Evolutionary conservation across 345 rosid genomes (phyloP).

Genomic region (Brassica incana): DNA sequence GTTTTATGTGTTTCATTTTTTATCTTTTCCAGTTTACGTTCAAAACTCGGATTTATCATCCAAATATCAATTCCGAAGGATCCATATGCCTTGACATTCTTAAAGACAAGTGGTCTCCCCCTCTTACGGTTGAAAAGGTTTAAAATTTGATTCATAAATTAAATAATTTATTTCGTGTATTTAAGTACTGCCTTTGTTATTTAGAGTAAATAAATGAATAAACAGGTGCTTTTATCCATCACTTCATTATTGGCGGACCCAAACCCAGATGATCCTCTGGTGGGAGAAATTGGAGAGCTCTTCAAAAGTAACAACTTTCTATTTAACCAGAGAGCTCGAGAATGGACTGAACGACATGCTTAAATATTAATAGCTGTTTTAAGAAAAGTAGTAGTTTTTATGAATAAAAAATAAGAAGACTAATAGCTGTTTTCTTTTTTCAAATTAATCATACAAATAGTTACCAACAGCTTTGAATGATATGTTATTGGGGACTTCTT

Average conservation of each 20-base stretch:
- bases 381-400: not conserved
- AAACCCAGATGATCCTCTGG: constrained; percentile 22
- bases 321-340: constrained; percentile 5
- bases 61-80: constrained; percentile 9
- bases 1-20: not conserved
- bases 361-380: not conserved
- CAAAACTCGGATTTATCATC: constrained; percentile 10
- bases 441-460: not conserved
- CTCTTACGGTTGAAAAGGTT: constrained; percentile 22
- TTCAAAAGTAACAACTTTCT: not conserved
- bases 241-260: constrained; percentile 15
- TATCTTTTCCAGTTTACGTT: not conserved
- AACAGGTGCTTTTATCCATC: not conserved
- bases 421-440: not conserved
- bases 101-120: constrained; percentile 18
- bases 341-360: constrained; percentile 18
- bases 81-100: constrained; percentile 29
- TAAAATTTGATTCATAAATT: not conserved
- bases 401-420: not conserved
- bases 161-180: not conserved
- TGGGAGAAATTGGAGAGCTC: not conserved
- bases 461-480: not conserved
- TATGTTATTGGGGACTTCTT: not conserved
- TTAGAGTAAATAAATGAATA: not conserved
- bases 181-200: not conserved